Evolutionary conservation across 179 eudicot genomes (phyloP).

Genomic region (Heliamphora pulchella): DNA sequence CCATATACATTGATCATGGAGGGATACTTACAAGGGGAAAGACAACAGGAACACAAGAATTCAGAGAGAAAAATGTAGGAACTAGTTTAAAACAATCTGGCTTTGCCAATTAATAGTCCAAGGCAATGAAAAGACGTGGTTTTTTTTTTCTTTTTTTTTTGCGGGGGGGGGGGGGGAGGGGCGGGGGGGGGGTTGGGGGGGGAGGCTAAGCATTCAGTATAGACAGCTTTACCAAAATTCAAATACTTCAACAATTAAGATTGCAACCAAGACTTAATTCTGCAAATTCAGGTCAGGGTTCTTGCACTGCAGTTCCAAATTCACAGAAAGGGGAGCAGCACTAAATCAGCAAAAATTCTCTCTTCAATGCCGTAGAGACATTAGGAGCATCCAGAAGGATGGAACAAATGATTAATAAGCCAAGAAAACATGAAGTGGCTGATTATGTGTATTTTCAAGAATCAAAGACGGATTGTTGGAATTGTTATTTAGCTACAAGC

Average conservation of each 20-base stretch:
- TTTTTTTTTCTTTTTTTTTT: not conserved
- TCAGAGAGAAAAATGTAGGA: not conserved
- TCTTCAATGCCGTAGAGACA: not conserved
- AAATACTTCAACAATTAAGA: not conserved
- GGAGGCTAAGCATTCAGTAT: not conserved
- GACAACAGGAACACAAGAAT: too few relatives aligned
- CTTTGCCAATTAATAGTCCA: not conserved
- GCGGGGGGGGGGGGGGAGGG: too few relatives aligned
- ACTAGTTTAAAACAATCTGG: not conserved
- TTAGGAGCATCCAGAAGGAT: not conserved
- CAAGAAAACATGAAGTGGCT: not conserved
- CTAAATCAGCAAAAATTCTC: not conserved
- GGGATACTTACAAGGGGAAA: too few relatives aligned
- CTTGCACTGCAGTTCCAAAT: not conserved
- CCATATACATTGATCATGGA: too few relatives aligned
- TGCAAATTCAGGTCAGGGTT: not conserved
- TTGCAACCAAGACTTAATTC: not conserved
- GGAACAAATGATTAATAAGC: not conserved
- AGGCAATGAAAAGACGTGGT: not conserved
- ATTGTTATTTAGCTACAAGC: not conserved
- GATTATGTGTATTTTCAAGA: not conserved
- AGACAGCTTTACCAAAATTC: slow-evolving; percentile 2
- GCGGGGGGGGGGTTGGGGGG: too few relatives aligned
- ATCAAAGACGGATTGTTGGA: not conserved
- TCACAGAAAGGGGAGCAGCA: not conserved